Percentiles rank a stretch among this genome's conserved stretches.
Evolutionary conservation across 176 grass and related monocot genomes (phyloP).

Genomic region (Phyllostachys edulis): DNA sequence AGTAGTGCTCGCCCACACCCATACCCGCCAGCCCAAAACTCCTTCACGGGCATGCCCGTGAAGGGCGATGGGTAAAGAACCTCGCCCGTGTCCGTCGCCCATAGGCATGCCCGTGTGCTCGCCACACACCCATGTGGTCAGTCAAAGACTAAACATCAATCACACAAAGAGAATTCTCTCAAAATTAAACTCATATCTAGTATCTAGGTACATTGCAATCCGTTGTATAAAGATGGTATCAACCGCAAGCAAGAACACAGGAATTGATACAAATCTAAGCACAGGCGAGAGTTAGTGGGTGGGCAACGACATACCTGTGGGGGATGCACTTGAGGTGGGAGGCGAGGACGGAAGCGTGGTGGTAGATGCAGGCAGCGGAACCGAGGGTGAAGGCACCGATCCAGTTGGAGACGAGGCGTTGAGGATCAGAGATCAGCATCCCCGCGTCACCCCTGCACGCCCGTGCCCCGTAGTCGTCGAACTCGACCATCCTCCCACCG

Average conservation of each 20-base stretch:
- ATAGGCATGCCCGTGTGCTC: too few species aligned
- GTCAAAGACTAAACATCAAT: background rate
- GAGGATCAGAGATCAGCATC: constrained; percentile 77
- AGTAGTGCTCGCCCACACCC: too few species aligned
- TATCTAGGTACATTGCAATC: background rate
- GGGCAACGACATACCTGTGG: background rate
- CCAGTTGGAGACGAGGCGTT: constrained; percentile 62
- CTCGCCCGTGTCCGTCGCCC: too few species aligned
- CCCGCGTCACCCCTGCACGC: constrained; percentile 78
- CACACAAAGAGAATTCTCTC: background rate
- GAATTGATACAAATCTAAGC: background rate
- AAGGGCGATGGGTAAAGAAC: too few species aligned
- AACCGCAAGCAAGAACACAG: background rate
- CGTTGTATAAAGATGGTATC: background rate
- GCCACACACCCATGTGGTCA: too few species aligned
- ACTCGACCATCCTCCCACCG: constrained; percentile 38
- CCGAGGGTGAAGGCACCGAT: constrained; percentile 65
- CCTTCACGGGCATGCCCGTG: too few species aligned
- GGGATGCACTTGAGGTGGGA: constrained; percentile 45
- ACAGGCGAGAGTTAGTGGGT: background rate
- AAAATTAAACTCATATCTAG: background rate
- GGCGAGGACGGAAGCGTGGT: constrained; percentile 55
- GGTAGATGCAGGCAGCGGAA: constrained; percentile 66
- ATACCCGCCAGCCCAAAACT: too few species aligned
- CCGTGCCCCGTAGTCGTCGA: constrained; percentile 71